Conservation (phyloP, 2,329 filamentous ascomycete species). For the Thielaviopsis populi region DNA sequence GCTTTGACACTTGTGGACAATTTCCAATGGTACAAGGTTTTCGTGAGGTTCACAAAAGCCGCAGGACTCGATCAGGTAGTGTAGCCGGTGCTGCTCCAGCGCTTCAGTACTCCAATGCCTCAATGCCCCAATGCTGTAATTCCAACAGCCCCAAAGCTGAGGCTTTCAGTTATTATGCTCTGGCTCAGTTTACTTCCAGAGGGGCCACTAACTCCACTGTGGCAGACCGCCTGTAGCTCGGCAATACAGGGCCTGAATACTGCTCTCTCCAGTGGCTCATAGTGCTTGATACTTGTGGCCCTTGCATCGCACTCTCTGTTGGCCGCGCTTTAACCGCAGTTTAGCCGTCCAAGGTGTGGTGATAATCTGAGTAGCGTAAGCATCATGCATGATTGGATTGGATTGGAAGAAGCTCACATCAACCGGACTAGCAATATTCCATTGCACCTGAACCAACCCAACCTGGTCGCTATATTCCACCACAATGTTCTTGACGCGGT, state of each 20-base stretch:
- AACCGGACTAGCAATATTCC: neutral
- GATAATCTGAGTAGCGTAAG: neutral
- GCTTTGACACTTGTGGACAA: too few relatives aligned
- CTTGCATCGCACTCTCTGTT: too few relatives aligned
- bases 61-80: neutral
- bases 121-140: too few relatives aligned
- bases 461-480: neutral
- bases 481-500: constrained; percentile 3
- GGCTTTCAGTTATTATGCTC: neutral
- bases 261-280: neutral
- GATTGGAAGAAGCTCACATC: neutral
- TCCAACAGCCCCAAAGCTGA: neutral
- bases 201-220: neutral
- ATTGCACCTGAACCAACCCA: neutral
- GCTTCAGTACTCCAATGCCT: neutral
- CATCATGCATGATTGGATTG: neutral
- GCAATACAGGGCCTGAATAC: neutral
- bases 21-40: neutral
- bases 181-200: neutral
- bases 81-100: too few relatives aligned
- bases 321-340: neutral
- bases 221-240: neutral
- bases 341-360: neutral
- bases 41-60: neutral
- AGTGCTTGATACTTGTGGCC: neutral